Conservation (phyloP, 805 yeast genomes). For the Starmerella powellii region DNA sequence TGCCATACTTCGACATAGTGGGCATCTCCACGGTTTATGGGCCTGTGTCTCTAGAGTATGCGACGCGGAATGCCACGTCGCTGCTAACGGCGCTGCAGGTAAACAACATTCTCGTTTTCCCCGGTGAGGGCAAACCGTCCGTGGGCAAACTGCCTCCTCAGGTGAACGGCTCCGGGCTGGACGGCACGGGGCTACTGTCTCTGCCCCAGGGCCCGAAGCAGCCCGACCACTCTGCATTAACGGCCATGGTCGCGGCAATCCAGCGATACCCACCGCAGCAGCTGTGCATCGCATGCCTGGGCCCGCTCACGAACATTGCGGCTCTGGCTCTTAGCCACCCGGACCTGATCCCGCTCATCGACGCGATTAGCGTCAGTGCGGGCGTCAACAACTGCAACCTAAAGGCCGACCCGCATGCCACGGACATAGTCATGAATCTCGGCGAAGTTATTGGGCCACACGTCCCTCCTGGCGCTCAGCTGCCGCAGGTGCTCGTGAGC, state of each 20-base stretch:
- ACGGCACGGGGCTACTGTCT: constrained; percentile 57
- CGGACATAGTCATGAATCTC: constrained; percentile 43
- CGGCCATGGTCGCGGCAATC: constrained; percentile 37
- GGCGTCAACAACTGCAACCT: constrained; percentile 57
- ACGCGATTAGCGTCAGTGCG: constrained; percentile 68
- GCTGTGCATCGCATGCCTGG: constrained; percentile 58
- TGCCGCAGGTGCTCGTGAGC: constrained; percentile 16
- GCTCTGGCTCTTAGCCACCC: constrained; percentile 45
- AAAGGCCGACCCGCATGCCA: constrained; percentile 65
- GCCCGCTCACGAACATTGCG: constrained; percentile 65
- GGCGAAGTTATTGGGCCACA: constrained; percentile 31
- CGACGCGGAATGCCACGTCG: constrained; percentile 59
- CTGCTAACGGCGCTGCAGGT: constrained; percentile 45
- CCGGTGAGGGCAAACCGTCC: constrained; percentile 49
- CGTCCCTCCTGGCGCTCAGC: constrained; percentile 18
- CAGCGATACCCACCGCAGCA: constrained; percentile 33
- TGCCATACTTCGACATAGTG: constrained; percentile 44
- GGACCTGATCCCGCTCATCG: constrained; percentile 37
- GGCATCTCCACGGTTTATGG: constrained; percentile 75
- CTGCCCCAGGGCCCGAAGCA: constrained; percentile 31
- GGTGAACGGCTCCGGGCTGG: constrained; percentile 72
- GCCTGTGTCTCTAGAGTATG: constrained; percentile 48
- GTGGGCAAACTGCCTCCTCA: constrained; percentile 39
- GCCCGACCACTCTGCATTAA: constrained; percentile 31
- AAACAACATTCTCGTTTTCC: constrained; percentile 47